Evolutionary conservation across 2,329 filamentous ascomycete species (phyloP).

Genomic region (Ascochyta viciae-villosae): DNA sequence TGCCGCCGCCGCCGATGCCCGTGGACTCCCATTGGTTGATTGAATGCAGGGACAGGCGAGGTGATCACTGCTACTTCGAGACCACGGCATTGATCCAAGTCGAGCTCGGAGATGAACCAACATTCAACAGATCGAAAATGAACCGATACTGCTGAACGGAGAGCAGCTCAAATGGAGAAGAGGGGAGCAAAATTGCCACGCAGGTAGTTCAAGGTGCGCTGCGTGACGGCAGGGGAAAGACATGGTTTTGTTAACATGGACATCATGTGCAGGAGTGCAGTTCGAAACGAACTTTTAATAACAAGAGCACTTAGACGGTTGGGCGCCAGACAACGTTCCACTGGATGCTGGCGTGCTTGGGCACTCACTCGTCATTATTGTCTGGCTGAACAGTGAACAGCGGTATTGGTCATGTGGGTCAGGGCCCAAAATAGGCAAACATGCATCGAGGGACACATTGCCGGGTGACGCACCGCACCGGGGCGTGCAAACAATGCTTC

Average conservation of each 20-base stretch:
- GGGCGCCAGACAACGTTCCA: neutral
- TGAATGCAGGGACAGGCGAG: slow-evolving; percentile 8
- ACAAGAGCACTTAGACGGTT: neutral
- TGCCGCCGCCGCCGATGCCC: slow-evolving; percentile 9
- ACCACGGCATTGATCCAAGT: slow-evolving; percentile 10
- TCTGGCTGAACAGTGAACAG: neutral
- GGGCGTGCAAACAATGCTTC: slow-evolving; percentile 17
- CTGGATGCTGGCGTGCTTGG: neutral
- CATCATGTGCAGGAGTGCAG: neutral
- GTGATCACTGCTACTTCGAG: slow-evolving; percentile 14
- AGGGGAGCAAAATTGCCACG: neutral
- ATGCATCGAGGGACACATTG: slow-evolving; percentile 11
- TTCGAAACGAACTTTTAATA: neutral
- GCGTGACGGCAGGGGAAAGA: neutral
- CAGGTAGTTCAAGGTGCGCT: neutral
- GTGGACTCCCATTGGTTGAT: slow-evolving; percentile 12
- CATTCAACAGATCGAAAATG: slow-evolving; percentile 11
- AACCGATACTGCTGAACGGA: neutral
- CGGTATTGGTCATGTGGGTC: slow-evolving; percentile 17
- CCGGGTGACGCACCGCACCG: neutral
- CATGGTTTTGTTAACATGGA: too few species aligned
- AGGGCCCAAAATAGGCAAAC: slow-evolving; percentile 9
- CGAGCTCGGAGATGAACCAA: slow-evolving; percentile 10
- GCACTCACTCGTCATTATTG: neutral
- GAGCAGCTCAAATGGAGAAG: neutral